These are phyloP conservation scores for Ophiostoma novo-ulmi DNA, from an alignment of 2,329 filamentous ascomycete species.

Conservation along the genomic window DNA sequence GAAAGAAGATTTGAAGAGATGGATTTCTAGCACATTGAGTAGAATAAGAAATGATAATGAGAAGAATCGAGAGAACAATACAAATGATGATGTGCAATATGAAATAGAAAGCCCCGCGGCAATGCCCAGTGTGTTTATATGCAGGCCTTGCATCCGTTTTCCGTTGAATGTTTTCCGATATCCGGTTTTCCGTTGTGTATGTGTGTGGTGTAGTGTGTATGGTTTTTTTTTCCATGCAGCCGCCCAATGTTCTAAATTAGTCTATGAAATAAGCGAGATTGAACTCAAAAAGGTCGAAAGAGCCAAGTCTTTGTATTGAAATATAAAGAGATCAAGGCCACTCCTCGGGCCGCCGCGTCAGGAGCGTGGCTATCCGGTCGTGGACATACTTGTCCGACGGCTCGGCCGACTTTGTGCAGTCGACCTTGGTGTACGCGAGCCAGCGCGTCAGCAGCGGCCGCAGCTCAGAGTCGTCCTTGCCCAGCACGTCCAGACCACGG, in stretches of 20 bases:
- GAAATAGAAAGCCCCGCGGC: neutral
- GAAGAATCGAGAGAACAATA: neutral
- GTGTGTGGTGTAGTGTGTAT: neutral
- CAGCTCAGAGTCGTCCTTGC: slow-evolving; percentile 51
- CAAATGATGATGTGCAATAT: neutral
- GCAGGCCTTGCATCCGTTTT: neutral
- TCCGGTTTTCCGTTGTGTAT: neutral
- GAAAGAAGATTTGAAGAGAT: neutral
- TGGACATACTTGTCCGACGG: neutral
- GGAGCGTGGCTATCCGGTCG: slow-evolving; percentile 20
- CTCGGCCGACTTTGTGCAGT: neutral
- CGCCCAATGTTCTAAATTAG: slow-evolving; percentile 1
- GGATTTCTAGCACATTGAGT: neutral
- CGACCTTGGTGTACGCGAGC: slow-evolving; percentile 41
- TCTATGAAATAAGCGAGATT: neutral
- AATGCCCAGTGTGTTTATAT: slow-evolving; percentile 4
- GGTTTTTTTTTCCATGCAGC: neutral
- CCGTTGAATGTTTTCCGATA: neutral
- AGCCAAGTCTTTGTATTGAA: neutral
- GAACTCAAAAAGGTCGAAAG: neutral
- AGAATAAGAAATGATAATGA: neutral
- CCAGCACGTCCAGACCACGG: slow-evolving; percentile 56
- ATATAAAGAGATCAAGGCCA: slow-evolving; percentile 24
- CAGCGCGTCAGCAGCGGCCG: slow-evolving; percentile 43
- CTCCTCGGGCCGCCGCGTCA: slow-evolving; percentile 24